Conservation (phyloP, 176 grass and related monocot species). For the Melocanna baccifera region DNA sequence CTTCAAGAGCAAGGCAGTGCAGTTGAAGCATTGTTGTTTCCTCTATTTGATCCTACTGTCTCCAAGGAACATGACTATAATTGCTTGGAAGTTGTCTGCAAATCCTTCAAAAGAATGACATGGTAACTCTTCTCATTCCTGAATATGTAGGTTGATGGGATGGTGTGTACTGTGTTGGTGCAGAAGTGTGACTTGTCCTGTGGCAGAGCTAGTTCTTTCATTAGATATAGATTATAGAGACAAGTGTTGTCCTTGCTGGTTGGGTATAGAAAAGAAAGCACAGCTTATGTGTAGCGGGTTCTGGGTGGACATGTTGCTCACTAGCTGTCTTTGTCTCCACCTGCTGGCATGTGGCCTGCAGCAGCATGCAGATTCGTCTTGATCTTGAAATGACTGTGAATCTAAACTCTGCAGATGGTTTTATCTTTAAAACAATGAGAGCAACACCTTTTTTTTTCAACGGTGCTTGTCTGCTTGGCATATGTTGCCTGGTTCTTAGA, state of each 20-base stretch:
- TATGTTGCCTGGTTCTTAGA: conserved; percentile 8
- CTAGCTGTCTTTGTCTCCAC: background rate
- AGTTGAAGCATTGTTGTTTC: conserved; percentile 62
- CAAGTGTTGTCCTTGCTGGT: conserved; percentile 5
- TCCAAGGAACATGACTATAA: conserved; percentile 72
- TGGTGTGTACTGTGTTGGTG: conserved; percentile 4
- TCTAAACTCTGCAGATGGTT: background rate
- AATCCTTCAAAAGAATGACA: conserved; percentile 35
- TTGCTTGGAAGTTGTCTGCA: conserved; percentile 60
- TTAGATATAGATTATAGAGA: conserved; percentile 13
- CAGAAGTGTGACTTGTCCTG: conserved; percentile 16
- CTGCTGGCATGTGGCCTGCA: conserved; percentile 8
- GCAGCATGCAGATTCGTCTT: conserved; percentile 21
- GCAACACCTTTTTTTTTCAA: conserved; percentile 13
- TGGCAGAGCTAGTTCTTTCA: conserved; percentile 8
- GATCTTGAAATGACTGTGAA: conserved; percentile 6
- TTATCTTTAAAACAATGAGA: conserved; percentile 24
- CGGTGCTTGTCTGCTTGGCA: background rate
- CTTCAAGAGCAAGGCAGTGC: conserved; percentile 66
- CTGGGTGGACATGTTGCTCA: conserved; percentile 7
- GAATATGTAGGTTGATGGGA: conserved; percentile 29
- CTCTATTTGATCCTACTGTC: conserved; percentile 82
- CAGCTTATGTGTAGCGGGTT: background rate
- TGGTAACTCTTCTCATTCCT: conserved; percentile 42
- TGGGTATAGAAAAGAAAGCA: background rate